A percentile compares a stretch with the other conserved stretches of the same genome.
Conservation (phyloP, 2,329 filamentous ascomycete species). For the Neopestalotiopsis rosae region DNA sequence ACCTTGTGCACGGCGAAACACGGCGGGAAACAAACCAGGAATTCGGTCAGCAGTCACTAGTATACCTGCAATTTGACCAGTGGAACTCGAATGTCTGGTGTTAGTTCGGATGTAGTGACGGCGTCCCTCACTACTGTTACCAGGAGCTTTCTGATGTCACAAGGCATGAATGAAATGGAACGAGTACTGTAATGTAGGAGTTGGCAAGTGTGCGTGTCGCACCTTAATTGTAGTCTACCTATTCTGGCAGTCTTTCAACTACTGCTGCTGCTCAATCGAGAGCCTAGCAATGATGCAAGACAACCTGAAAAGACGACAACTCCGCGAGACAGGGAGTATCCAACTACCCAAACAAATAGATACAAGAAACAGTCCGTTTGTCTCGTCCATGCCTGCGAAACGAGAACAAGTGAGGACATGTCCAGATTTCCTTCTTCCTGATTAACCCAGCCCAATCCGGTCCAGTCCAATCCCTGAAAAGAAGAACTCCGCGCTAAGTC, state of each 20-base stretch:
- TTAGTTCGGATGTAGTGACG: not conserved
- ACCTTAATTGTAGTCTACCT: conserved; percentile 19
- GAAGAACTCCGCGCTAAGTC: conserved; percentile 17
- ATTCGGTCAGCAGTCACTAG: not conserved
- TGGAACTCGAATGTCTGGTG: not conserved
- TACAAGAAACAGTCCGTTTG: conserved; percentile 14
- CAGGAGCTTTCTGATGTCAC: not conserved
- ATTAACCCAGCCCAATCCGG: conserved; percentile 2
- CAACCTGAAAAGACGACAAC: conserved; percentile 5
- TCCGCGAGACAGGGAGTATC: conserved; percentile 17
- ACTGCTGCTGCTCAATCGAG: not conserved
- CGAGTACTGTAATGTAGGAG: conserved; percentile 6
- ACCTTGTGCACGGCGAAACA: not conserved
- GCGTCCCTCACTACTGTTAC: not conserved
- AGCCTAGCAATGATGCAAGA: not conserved
- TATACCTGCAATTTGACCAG: not conserved
- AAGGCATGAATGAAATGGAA: not conserved
- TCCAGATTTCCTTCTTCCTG: not conserved
- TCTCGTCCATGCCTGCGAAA: not conserved
- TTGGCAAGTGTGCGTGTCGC: conserved; percentile 20
- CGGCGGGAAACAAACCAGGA: not conserved
- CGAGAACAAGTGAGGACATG: not conserved
- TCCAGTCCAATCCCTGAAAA: conserved; percentile 8
- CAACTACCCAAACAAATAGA: conserved; percentile 19
- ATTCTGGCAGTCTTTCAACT: not conserved